These are phyloP conservation scores for Tricholoma flavovirens DNA, from an alignment of 768 basidiomycete genomes.

Conservation along the genomic window DNA sequence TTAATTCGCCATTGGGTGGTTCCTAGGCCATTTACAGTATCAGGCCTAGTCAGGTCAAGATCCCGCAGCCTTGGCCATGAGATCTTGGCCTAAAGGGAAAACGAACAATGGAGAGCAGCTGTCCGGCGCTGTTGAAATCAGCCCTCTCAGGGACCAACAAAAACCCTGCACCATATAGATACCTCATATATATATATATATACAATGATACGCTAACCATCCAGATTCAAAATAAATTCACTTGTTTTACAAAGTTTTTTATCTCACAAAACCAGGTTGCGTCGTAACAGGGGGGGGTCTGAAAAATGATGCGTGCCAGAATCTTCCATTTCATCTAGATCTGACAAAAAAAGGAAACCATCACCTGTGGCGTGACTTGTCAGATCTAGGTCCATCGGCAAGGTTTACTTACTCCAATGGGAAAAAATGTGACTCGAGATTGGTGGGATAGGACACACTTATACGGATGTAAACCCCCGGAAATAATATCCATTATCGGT, in stretches of 20 bases:
- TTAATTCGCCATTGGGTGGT: no score
- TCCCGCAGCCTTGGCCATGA: not conserved
- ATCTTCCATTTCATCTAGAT: slow-evolving; percentile 2
- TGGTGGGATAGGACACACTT: not conserved
- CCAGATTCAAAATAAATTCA: not conserved
- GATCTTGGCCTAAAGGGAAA: not conserved
- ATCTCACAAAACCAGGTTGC: not conserved
- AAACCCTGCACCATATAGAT: not conserved
- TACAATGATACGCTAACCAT: not conserved
- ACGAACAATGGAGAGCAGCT: not conserved
- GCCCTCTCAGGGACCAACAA: not conserved
- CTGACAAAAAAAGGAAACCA: not conserved
- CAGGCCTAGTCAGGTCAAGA: not conserved
- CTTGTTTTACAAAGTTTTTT: not conserved
- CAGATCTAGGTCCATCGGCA: not conserved
- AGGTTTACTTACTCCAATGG: not conserved
- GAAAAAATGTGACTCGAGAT: not conserved
- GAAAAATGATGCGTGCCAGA: not conserved
- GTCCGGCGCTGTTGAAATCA: no score
- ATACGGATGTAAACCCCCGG: not conserved
- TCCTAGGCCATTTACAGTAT: not conserved
- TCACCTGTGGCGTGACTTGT: not conserved
- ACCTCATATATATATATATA: no score
- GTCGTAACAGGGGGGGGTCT: slow-evolving; percentile 2
- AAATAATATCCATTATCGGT: not conserved